These are phyloP conservation scores for Pulveroboletus sp. DNA, from an alignment of 768 basidiomycete genomes.

Conservation along the genomic window DNA sequence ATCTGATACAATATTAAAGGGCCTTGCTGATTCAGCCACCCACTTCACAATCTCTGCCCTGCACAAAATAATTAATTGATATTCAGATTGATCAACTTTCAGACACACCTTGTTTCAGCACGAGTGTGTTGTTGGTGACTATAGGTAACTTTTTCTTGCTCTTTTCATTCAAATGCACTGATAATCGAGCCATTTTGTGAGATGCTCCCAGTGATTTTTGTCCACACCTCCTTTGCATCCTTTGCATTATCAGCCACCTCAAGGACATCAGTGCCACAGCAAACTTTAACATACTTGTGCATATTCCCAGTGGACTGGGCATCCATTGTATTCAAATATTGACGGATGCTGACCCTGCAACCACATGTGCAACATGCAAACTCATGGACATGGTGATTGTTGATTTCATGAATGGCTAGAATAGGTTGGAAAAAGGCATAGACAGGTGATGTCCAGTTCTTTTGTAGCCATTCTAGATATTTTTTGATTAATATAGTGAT, in stretches of 20 bases:
- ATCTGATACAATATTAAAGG: background rate
- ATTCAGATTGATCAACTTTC: background rate
- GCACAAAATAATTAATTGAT: background rate
- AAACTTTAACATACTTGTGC: background rate
- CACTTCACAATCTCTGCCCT: background rate
- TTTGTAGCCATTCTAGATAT: too few relatives aligned
- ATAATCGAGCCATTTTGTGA: too few relatives aligned
- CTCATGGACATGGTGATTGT: background rate
- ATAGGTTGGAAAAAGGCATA: too few relatives aligned
- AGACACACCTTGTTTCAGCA: background rate
- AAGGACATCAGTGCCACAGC: too few relatives aligned
- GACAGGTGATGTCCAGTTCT: too few relatives aligned
- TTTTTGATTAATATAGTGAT: too few relatives aligned
- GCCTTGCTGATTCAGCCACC: background rate
- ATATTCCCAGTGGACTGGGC: background rate
- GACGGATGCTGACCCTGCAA: background rate
- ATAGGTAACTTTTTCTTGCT: background rate
- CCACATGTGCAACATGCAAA: background rate
- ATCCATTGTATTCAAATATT: background rate
- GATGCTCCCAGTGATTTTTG: too few relatives aligned
- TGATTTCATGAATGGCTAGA: too few relatives aligned
- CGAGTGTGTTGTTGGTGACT: background rate
- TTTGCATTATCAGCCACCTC: too few relatives aligned
- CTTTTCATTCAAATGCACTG: background rate
- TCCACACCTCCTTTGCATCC: too few relatives aligned